Conservation (phyloP, 306 rosid species). For the Trifolium subterraneum region DNA sequence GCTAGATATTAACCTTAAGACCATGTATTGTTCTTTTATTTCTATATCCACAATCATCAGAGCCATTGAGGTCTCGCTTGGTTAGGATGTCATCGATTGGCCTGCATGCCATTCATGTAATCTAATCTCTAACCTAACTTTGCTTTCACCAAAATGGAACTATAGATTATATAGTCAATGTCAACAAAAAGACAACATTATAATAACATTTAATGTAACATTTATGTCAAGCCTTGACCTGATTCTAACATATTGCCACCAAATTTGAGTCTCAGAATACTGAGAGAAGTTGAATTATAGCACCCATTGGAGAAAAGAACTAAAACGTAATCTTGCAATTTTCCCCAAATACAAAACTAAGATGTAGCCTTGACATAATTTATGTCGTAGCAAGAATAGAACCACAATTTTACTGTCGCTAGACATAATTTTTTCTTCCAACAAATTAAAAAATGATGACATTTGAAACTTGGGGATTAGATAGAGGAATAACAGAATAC, state of each 20-base stretch:
- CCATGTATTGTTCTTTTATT: constrained; percentile 90
- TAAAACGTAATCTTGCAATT: not conserved
- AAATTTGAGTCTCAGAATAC: constrained; percentile 14
- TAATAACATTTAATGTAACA: constrained; percentile 28
- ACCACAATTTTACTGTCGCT: not conserved
- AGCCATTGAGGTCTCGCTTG: constrained; percentile 84
- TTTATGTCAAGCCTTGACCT: constrained; percentile 11
- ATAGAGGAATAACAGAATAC: constrained; percentile 8
- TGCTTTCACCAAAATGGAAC: constrained; percentile 99
- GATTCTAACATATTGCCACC: constrained; percentile 15
- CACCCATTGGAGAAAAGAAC: constrained; percentile 12
- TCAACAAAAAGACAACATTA: constrained; percentile 35
- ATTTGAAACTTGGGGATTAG: constrained; percentile 20
- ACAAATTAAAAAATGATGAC: constrained; percentile 29
- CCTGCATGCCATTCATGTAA: constrained; percentile 95
- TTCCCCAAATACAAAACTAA: not conserved
- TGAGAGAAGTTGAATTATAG: not conserved
- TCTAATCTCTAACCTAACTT: constrained; percentile 94
- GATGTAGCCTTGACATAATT: not conserved
- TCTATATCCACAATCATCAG: constrained; percentile 88
- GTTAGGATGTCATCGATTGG: constrained; percentile 90
- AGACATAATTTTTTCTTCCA: constrained; percentile 20
- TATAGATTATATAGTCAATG: constrained; percentile 45
- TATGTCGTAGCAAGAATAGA: constrained; percentile 20
- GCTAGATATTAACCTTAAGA: constrained; percentile 70